Evolutionary conservation across 2,329 filamentous ascomycete species (phyloP).

Genomic region (Cercospora zeae-maydis): DNA sequence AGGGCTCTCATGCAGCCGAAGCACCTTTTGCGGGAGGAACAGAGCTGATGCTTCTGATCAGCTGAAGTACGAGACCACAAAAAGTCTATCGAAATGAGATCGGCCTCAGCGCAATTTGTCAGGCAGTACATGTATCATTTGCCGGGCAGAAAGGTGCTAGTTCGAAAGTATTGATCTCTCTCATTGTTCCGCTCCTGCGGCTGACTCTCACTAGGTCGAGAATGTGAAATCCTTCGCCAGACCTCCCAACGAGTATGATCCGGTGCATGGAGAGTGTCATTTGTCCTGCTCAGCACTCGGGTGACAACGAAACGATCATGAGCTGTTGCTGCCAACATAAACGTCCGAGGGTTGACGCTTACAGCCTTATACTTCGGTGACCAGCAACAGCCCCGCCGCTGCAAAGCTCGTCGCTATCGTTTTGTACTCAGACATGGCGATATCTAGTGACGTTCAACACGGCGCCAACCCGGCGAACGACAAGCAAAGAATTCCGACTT

Average conservation of each 20-base stretch:
- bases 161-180: neutral
- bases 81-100: neutral
- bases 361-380: neutral
- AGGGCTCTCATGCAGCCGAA: neutral
- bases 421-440: neutral
- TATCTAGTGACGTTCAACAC: neutral
- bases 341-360: too few species aligned
- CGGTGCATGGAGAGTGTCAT: neutral
- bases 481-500: neutral
- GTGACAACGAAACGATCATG: neutral
- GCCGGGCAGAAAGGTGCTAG: neutral
- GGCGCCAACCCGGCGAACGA: neutral
- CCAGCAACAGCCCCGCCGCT: too few species aligned
- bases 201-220: neutral
- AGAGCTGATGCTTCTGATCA: neutral
- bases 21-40: neutral
- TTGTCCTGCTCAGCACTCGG: neutral
- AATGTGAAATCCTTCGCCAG: neutral
- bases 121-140: too few species aligned
- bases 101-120: neutral
- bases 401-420: too few species aligned
- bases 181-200: neutral
- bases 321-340: neutral
- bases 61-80: neutral
- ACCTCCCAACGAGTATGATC: neutral